A percentile compares a stretch with the other conserved stretches of the same genome.
phyloP scores from a whole-genome alignment of 306 rosid species.

The Pterocarpus macrocarpus region DNA sequence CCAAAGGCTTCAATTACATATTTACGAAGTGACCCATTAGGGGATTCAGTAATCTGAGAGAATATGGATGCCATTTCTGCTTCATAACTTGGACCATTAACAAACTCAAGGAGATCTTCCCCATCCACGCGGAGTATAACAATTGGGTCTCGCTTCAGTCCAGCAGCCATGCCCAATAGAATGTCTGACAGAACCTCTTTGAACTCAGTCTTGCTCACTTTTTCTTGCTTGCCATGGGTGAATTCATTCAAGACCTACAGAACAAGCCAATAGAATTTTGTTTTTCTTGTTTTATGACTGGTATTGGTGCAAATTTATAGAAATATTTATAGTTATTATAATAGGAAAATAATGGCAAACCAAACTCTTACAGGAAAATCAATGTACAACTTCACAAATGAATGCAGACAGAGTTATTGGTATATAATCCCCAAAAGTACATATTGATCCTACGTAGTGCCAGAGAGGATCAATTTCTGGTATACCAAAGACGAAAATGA shows the following conservation, averaged over 20 bases:
- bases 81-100: conserved; percentile 70
- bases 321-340: background rate
- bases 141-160: conserved; percentile 90
- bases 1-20: conserved; percentile 71
- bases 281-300: conserved; percentile 30
- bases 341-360: background rate
- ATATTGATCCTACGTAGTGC: background rate
- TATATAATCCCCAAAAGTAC: conserved; percentile 15
- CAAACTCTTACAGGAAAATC: background rate
- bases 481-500: too few relatives aligned
- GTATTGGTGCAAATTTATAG: background rate
- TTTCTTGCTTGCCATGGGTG: conserved; percentile 93
- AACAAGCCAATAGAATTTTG: conserved; percentile 18
- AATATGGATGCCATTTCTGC: conserved; percentile 68
- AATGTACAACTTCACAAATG: background rate
- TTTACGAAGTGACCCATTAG: conserved; percentile 60
- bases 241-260: conserved; percentile 87
- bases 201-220: conserved; percentile 91
- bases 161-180: conserved; percentile 97
- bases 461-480: too few relatives aligned
- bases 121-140: conserved; percentile 95
- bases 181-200: conserved; percentile 90
- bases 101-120: conserved; percentile 89
- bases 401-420: conserved; percentile 10
- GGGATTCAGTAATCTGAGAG: conserved; percentile 56